Evolutionary conservation across 2,329 filamentous ascomycete genomes (phyloP).

Genomic region (Ophiostoma sp.): DNA sequence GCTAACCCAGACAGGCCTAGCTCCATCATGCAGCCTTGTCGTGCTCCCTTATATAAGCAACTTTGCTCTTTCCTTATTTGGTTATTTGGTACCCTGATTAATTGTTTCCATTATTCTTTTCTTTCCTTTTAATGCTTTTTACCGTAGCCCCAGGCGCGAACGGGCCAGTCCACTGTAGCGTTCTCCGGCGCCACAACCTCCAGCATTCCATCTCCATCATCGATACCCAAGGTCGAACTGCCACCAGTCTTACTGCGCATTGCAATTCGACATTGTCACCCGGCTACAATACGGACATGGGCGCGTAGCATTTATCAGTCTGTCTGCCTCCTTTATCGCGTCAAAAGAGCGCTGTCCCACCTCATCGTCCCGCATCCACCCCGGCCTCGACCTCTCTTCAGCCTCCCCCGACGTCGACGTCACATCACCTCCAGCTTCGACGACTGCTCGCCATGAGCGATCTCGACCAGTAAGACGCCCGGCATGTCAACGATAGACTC

Average conservation of each 20-base stretch:
- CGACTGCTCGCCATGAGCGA: constrained; percentile 66
- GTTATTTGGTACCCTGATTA: background rate
- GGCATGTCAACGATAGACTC: background rate
- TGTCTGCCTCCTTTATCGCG: background rate
- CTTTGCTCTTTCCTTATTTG: background rate
- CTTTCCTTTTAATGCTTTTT: too few relatives aligned
- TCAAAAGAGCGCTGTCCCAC: background rate
- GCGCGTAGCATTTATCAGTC: background rate
- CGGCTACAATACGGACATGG: background rate
- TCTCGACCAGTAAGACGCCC: constrained; percentile 59
- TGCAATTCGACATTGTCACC: too few relatives aligned
- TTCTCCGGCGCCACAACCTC: background rate
- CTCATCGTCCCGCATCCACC: background rate
- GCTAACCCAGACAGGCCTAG: background rate
- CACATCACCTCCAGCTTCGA: too few relatives aligned
- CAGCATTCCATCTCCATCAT: background rate
- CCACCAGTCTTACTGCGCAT: too few relatives aligned
- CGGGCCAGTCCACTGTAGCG: background rate
- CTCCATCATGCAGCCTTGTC: background rate
- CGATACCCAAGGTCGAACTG: background rate
- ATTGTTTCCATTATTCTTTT: background rate
- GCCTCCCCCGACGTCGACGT: background rate
- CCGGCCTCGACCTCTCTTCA: background rate
- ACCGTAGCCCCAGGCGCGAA: background rate
- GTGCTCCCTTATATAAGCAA: background rate